phyloP scores from a whole-genome alignment of 768 basidiomycete genomes.

The Gyrodon lividus region DNA sequence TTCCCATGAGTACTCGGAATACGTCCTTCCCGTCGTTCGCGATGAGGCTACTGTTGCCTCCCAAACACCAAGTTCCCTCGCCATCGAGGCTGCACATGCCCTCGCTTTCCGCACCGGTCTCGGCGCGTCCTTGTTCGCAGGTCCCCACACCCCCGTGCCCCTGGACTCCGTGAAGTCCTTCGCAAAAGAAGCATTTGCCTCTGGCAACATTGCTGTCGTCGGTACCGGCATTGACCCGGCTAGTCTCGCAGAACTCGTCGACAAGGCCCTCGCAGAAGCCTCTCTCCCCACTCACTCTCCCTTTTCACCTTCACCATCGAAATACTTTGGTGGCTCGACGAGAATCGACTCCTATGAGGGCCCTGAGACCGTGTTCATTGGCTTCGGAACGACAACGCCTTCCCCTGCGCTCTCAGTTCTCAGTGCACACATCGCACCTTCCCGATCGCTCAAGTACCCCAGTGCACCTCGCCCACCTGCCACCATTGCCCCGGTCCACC shows the following conservation, averaged over 20 bases:
- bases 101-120: conserved; percentile 95
- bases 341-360: conserved; percentile 65
- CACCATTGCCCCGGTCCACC: conserved; percentile 69
- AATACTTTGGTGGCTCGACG: conserved; percentile 85
- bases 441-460: conserved; percentile 85
- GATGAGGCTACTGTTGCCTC: conserved; percentile 65
- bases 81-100: conserved; percentile 84
- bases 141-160: conserved; percentile 62
- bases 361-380: conserved; percentile 79
- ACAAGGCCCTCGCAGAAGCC: conserved; percentile 54
- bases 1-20: conserved; percentile 75
- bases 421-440: conserved; percentile 75
- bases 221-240: conserved; percentile 83
- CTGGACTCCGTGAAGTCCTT: conserved; percentile 71
- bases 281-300: conserved; percentile 38
- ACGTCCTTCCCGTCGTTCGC: conserved; percentile 66
- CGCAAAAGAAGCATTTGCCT: conserved; percentile 70
- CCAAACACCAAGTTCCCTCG: conserved; percentile 61
- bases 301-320: conserved; percentile 22
- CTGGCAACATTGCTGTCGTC: conserved; percentile 80
- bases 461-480: conserved; percentile 56
- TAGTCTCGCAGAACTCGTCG: conserved; percentile 68
- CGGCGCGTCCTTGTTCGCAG: conserved; percentile 85
- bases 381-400: conserved; percentile 72
- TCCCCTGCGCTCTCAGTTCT: conserved; percentile 78